A percentile compares a stretch with the other conserved stretches of the same genome.
Conservation (phyloP, 306 rosid species). For the Gleditsia sinensis region DNA sequence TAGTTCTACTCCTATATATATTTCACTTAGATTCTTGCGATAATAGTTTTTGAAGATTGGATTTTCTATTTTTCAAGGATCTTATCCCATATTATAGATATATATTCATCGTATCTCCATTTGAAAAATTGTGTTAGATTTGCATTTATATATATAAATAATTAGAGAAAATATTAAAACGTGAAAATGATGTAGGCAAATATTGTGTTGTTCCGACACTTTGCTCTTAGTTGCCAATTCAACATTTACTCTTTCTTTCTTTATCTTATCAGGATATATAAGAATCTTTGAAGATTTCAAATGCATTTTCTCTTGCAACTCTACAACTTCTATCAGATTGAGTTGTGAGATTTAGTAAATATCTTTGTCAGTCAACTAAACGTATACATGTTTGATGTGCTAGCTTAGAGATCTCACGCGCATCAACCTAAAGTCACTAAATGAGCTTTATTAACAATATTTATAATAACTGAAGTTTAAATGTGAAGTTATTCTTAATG, state of each 20-base stretch:
- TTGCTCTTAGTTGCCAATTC: neutral
- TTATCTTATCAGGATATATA: neutral
- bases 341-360: neutral
- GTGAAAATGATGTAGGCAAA: neutral
- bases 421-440: too few relatives aligned
- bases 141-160: neutral
- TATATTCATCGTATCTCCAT: neutral
- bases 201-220: neutral
- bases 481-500: too few relatives aligned
- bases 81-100: neutral
- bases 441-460: too few relatives aligned
- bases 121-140: neutral
- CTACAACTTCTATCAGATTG: neutral
- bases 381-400: neutral
- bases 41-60: neutral
- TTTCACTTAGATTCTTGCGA: neutral
- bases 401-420: too few relatives aligned
- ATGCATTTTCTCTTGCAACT: neutral
- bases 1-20: neutral
- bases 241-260: neutral
- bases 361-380: neutral
- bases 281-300: slow-evolving; percentile 20
- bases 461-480: too few relatives aligned
- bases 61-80: neutral
- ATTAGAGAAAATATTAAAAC: neutral